Percentiles rank a stretch among this genome's conserved stretches.
phyloP scores from a whole-genome alignment of 441 rosid genomes.

The Pelargonium cotyledonis region DNA sequence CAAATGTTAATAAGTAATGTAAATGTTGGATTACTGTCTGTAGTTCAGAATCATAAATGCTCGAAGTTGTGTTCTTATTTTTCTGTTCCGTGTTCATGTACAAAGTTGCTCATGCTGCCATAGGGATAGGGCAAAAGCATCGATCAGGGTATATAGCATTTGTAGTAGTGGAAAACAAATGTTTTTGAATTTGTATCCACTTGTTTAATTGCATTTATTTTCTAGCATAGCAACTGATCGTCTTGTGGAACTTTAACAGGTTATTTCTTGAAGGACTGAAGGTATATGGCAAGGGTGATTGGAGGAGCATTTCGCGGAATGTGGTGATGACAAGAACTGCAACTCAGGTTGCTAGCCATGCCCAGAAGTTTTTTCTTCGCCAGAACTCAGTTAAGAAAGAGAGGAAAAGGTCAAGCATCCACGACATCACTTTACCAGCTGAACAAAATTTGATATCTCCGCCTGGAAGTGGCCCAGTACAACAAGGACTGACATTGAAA shows the following conservation, averaged over 20 bases:
- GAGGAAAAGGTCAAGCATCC: conserved; percentile 68
- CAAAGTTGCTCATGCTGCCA: too few relatives aligned
- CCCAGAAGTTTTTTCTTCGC: conserved; percentile 69
- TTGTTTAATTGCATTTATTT: too few relatives aligned
- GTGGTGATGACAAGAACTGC: conserved; percentile 64
- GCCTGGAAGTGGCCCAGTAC: conserved; percentile 21
- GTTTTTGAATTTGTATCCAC: too few relatives aligned
- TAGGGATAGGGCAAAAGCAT: too few relatives aligned
- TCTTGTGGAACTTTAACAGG: conserved; percentile 23
- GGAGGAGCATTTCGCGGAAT: conserved; percentile 76
- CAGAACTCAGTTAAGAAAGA: conserved; percentile 47
- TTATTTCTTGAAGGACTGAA: conserved; percentile 49
- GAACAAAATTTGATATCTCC: conserved; percentile 31
- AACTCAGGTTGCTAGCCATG: conserved; percentile 77
- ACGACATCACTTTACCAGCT: conserved; percentile 41
- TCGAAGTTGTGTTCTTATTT: too few relatives aligned
- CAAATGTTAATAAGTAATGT: too few relatives aligned
- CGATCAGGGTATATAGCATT: too few relatives aligned
- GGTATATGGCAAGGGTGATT: conserved; percentile 62
- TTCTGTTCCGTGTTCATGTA: too few relatives aligned
- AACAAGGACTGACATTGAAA: conserved; percentile 23
- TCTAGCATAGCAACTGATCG: not conserved
- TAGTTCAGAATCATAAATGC: too few relatives aligned
- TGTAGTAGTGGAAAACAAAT: too few relatives aligned
- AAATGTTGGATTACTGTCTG: too few relatives aligned